Conservation (phyloP, 1,284 basidiomycete species). For the Inonotus hispidus region DNA sequence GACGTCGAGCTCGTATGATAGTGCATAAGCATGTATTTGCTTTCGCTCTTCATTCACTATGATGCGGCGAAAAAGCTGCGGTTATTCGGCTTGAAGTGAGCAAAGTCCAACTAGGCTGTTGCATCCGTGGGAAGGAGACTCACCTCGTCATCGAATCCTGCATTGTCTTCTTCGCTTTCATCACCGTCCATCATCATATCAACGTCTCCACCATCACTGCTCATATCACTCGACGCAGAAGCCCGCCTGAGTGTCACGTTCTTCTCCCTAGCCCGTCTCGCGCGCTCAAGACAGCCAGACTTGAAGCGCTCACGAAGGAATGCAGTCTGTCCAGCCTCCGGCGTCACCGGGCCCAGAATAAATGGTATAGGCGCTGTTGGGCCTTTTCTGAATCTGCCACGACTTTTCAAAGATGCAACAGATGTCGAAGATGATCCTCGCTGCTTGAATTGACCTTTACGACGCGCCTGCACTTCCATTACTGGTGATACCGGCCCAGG, state of each 20-base stretch:
- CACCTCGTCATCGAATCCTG: conserved; percentile 60
- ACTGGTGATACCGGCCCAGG: conserved; percentile 20
- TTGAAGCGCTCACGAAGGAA: conserved; percentile 59
- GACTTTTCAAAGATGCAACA: conserved; percentile 11
- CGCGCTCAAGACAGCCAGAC: conserved; percentile 54
- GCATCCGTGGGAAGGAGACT: conserved; percentile 12
- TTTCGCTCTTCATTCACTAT: conserved; percentile 47
- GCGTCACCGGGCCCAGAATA: conserved; percentile 14
- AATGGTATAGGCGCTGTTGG: conserved; percentile 11
- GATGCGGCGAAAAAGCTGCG: conserved; percentile 60
- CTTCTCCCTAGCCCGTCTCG: conserved; percentile 45
- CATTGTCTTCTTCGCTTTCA: conserved; percentile 37
- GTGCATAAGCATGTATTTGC: conserved; percentile 43
- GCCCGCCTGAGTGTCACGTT: conserved; percentile 37
- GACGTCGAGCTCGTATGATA: conserved; percentile 62
- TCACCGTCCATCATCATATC: conserved; percentile 42
- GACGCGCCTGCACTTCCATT: conserved; percentile 34
- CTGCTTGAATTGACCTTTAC: conserved; percentile 45
- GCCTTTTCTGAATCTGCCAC: not conserved
- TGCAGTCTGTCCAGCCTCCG: conserved; percentile 37
- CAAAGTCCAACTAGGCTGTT: not conserved
- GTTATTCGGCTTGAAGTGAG: conserved; percentile 13
- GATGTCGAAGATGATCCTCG: conserved; percentile 20
- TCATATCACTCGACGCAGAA: conserved; percentile 27
- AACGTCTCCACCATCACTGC: conserved; percentile 48